These are phyloP conservation scores for Paraphoma sp. DNA, from an alignment of 2,329 filamentous ascomycete genomes.

Conservation along the genomic window DNA sequence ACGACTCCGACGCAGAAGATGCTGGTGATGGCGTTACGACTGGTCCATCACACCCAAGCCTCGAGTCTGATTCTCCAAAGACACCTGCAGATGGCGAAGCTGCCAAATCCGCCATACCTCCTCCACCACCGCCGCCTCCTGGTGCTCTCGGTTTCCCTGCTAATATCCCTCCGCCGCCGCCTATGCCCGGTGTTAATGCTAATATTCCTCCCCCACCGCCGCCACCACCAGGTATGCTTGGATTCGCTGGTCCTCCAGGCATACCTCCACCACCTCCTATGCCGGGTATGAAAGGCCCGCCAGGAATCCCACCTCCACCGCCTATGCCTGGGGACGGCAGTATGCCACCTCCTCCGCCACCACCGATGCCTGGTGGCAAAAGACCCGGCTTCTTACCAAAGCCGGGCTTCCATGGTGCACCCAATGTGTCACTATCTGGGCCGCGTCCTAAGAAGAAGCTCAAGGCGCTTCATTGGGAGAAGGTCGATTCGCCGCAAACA, in stretches of 20 bases:
- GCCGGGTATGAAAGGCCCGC: constrained; percentile 48
- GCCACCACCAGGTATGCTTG: constrained; percentile 56
- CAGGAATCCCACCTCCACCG: constrained; percentile 50
- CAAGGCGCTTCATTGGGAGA: constrained; percentile 99
- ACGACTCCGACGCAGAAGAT: constrained; percentile 75
- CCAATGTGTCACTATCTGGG: constrained; percentile 74
- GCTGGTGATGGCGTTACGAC: constrained; percentile 72
- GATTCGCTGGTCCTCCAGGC: constrained; percentile 44
- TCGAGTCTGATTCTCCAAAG: constrained; percentile 73
- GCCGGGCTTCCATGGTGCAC: constrained; percentile 56
- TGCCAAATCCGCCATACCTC: constrained; percentile 48
- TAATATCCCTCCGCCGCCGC: constrained; percentile 52
- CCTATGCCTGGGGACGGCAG: constrained; percentile 57
- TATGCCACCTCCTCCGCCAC: constrained; percentile 63
- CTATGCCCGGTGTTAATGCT: constrained; percentile 55
- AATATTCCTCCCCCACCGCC: constrained; percentile 56
- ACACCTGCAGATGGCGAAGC: constrained; percentile 66
- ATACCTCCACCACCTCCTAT: constrained; percentile 57
- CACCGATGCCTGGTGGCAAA: constrained; percentile 64
- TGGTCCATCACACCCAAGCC: constrained; percentile 75
- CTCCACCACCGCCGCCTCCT: constrained; percentile 55
- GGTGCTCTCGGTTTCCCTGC: constrained; percentile 46
- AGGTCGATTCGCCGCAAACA: constrained; percentile 88
- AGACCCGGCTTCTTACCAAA: constrained; percentile 77
- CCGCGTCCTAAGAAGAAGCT: constrained; percentile 98